Base-by-base conservation (phyloP, 495 filamentous ascomycete species). In the Ramalina intermedia region DNA sequence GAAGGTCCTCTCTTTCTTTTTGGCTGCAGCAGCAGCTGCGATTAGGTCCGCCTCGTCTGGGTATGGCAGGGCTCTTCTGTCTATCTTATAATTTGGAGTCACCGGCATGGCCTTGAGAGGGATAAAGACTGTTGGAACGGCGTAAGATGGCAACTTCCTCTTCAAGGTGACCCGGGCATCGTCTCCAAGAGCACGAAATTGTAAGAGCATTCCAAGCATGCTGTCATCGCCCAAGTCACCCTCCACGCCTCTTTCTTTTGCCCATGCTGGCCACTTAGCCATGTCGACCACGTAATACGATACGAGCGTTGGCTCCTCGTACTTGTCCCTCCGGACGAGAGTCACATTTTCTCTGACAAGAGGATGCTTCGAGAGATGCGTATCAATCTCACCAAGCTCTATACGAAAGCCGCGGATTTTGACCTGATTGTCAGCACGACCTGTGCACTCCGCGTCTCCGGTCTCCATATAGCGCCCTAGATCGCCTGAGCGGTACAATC, bases 271-370 rank as follows among this genome's bases (percentile, higher is more conserved):
- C 86, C 85, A 95, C 50, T 78, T 74, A 50, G 67, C 72, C 67
- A 78, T 72, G 48, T 94, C 81, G 0, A 89, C 88, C 0, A 96
- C 89, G 49, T 96, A 74, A 61, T 96, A 96, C 61, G 81, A 91
- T 50, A 96, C 85, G 11, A 98, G 66, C 0, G 74, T 91, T 5
- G 79, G 87, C 61, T 98, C 90, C 60, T 96, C 89, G 62, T 89
- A 79, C 54, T 84, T 85, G 61, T 96, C 85, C 65, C 91, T 76
- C 49, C 85, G 71, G 0, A 96, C 80, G 2, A 98, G 64, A 1
- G 91, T 96, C 45, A 88, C 79, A 65, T 87, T 89, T 53, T 98
- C 91, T 16, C 85, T 68, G 6, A 96, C 76, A 4, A 95, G 63
- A 5, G 80, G 79, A 62, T 94, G 79, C 39, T 82, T 76, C 7